Conservation (phyloP, 371 early-diverging fungal genomes). For the Capillidium rhysosporum region DNA sequence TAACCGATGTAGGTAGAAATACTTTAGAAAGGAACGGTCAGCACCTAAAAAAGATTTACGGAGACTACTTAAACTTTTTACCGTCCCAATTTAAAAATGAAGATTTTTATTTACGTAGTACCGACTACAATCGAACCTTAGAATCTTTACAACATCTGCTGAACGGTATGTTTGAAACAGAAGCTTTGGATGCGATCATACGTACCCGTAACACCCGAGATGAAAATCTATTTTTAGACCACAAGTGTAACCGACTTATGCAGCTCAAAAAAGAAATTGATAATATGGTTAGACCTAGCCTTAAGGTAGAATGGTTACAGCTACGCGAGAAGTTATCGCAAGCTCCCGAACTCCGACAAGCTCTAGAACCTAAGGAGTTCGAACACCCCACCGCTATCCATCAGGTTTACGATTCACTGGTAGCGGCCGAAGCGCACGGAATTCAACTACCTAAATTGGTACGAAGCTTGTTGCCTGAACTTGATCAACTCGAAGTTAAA, state of each 20-base stretch:
- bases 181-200: constrained; percentile 12
- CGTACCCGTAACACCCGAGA: constrained; percentile 17
- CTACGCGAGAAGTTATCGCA: neutral
- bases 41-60: constrained; percentile 37
- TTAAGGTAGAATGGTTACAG: neutral
- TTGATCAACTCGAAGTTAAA: neutral
- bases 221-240: constrained; percentile 23
- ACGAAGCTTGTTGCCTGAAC: neutral
- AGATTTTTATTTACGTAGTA: constrained; percentile 33
- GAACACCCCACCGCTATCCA: neutral
- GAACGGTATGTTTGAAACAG: constrained; percentile 40
- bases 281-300: neutral
- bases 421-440: constrained; percentile 22
- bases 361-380: constrained; percentile 12
- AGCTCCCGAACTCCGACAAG: constrained; percentile 12
- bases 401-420: constrained; percentile 15
- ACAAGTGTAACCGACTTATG: constrained; percentile 18
- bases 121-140: constrained; percentile 45
- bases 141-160: constrained; percentile 52
- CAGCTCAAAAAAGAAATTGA: constrained; percentile 15
- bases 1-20: constrained; percentile 48
- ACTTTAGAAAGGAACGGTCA: constrained; percentile 33
- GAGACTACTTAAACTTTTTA: constrained; percentile 24
- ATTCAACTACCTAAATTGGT: constrained; percentile 20
- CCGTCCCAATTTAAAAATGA: constrained; percentile 15